Conservation (phyloP, 352 stramenopile genomes). For the Phytophthora aleatoria region DNA sequence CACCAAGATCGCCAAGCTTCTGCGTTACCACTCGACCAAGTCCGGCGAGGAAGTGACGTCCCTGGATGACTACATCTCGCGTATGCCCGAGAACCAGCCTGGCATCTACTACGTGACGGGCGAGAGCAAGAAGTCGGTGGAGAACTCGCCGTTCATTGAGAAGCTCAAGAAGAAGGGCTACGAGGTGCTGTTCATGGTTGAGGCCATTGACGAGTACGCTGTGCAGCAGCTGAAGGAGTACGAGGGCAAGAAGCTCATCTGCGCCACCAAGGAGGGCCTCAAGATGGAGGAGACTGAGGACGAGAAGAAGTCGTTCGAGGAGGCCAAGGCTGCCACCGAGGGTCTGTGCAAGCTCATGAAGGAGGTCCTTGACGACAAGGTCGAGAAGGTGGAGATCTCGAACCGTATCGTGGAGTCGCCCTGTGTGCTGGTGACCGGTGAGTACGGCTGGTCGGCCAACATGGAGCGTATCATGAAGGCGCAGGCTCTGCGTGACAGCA, state of each 20-base stretch:
- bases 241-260: slow-evolving; percentile 99
- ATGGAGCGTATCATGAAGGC: slow-evolving; percentile 99
- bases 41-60: slow-evolving; percentile 96
- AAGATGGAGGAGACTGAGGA: slow-evolving; percentile 96
- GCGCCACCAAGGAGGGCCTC: slow-evolving; percentile 97
- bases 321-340: slow-evolving; percentile 98
- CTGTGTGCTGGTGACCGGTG: slow-evolving; percentile 98
- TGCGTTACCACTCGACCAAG: slow-evolving; percentile 99
- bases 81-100: slow-evolving; percentile 96
- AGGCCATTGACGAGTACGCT: slow-evolving; percentile 99
- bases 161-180: slow-evolving; percentile 99
- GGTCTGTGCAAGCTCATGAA: slow-evolving; percentile 99
- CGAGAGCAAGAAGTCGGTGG: slow-evolving; percentile 98
- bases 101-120: slow-evolving; percentile 99
- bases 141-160: slow-evolving; percentile 99
- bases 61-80: slow-evolving; percentile 98
- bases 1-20: slow-evolving; percentile 98
- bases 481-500: slow-evolving; percentile 98
- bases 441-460: slow-evolving; percentile 99
- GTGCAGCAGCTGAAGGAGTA: slow-evolving; percentile 99
- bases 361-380: slow-evolving; percentile 99
- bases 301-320: slow-evolving; percentile 99
- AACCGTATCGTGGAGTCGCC: slow-evolving; percentile 99
- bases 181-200: slow-evolving; percentile 99
- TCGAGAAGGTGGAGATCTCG: slow-evolving; percentile 99